phyloP scores from a whole-genome alignment of 1,284 basidiomycete species.

The Marasmius sp. region DNA sequence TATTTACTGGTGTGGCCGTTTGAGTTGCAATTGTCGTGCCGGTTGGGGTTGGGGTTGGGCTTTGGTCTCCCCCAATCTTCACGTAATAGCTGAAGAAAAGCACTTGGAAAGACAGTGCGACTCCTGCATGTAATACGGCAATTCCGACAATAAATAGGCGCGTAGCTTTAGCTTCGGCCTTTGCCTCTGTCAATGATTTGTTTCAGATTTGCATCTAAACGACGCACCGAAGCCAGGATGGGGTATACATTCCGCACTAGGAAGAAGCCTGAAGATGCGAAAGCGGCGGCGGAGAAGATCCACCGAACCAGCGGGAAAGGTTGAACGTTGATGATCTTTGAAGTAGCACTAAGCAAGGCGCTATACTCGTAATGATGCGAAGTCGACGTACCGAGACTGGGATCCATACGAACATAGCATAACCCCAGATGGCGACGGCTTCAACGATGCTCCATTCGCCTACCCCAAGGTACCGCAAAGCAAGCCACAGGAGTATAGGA shows the following conservation, averaged over 20 bases:
- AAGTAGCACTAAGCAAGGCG: not conserved
- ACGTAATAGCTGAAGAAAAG: slow-evolving; percentile 87
- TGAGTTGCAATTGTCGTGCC: not conserved
- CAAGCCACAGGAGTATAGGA: slow-evolving; percentile 79
- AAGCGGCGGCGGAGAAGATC: slow-evolving; percentile 72
- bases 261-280: slow-evolving; percentile 80
- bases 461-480: slow-evolving; percentile 80
- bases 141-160: slow-evolving; percentile 78
- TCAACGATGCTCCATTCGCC: slow-evolving; percentile 86
- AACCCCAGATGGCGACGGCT: slow-evolving; percentile 73
- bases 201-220: not conserved
- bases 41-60: slow-evolving; percentile 37
- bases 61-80: slow-evolving; percentile 50
- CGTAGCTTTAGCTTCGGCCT: slow-evolving; percentile 84
- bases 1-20: not conserved
- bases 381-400: slow-evolving; percentile 65
- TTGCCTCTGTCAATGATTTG: slow-evolving; percentile 3
- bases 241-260: slow-evolving; percentile 86
- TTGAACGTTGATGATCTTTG: slow-evolving; percentile 78
- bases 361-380: not conserved
- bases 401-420: slow-evolving; percentile 76
- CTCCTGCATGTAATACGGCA: slow-evolving; percentile 65
- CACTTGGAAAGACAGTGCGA: slow-evolving; percentile 83
- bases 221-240: slow-evolving; percentile 77
- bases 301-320: slow-evolving; percentile 80